Conservation (phyloP, 2,329 filamentous ascomycete genomes). For the Shiraia bambusicola region DNA sequence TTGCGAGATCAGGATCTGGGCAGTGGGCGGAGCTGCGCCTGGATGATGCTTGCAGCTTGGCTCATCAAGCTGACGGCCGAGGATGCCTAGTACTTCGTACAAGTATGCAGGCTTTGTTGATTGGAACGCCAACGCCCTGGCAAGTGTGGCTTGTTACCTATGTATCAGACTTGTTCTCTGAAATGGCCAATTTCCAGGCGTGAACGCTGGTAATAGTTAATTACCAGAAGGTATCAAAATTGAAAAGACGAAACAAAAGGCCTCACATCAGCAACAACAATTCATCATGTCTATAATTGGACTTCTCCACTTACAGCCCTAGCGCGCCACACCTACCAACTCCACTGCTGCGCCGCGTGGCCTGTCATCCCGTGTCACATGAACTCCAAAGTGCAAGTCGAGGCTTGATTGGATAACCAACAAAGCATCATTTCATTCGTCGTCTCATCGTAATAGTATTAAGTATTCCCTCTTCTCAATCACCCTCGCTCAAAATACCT, state of each 20-base stretch:
- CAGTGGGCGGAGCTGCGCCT: slow-evolving; percentile 25
- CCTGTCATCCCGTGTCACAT: slow-evolving; percentile 14
- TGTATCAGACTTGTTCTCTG: neutral
- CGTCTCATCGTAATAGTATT: no score
- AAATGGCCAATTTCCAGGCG: neutral
- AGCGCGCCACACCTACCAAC: slow-evolving; percentile 20
- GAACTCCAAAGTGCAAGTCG: slow-evolving; percentile 2
- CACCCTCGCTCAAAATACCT: slow-evolving; percentile 12
- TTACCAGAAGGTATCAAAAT: neutral
- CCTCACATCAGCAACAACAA: slow-evolving; percentile 18
- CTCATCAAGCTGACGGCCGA: slow-evolving; percentile 19
- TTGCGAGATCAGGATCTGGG: slow-evolving; percentile 13
- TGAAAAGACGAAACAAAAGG: neutral
- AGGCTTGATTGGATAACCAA: no score
- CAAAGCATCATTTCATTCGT: no score
- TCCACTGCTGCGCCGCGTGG: slow-evolving; percentile 8
- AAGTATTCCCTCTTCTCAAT: neutral
- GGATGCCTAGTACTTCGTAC: slow-evolving; percentile 11
- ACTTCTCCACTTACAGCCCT: slow-evolving; percentile 5
- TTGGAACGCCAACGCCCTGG: slow-evolving; percentile 15
- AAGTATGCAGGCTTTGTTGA: slow-evolving; percentile 26
- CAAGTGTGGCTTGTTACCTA: slow-evolving; percentile 21
- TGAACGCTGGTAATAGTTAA: neutral
- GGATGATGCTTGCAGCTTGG: slow-evolving; percentile 26
- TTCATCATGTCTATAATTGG: slow-evolving; percentile 21